Evolutionary conservation across 495 filamentous ascomycete genomes (phyloP).

Genomic region (Geopyxis carbonaria): DNA sequence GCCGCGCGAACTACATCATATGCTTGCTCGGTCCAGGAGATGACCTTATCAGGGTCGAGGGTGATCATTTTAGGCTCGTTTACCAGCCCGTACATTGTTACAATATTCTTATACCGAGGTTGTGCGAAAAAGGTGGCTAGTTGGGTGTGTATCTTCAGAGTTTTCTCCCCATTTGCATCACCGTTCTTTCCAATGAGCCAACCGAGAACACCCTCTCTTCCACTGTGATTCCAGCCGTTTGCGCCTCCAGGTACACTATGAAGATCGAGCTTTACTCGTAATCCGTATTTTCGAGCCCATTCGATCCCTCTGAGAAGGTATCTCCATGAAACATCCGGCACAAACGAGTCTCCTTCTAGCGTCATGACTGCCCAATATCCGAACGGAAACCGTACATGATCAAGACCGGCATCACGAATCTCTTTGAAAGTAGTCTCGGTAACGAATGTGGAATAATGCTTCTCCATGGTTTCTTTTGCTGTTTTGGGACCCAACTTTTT

Average conservation of each 20-base stretch:
- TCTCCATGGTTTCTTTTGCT: conserved; percentile 50
- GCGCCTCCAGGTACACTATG: conserved; percentile 74
- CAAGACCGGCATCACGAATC: conserved; percentile 75
- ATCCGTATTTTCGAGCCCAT: conserved; percentile 78
- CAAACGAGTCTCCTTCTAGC: conserved; percentile 75
- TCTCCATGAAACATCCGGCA: conserved; percentile 75
- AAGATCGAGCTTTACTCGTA: conserved; percentile 86
- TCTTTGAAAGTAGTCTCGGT: conserved; percentile 66
- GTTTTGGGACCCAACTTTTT: conserved; percentile 45
- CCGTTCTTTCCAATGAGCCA: conserved; percentile 67
- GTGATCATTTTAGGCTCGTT: conserved; percentile 74
- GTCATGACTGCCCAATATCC: conserved; percentile 88
- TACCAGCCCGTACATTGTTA: conserved; percentile 68
- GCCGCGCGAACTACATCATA: conserved; percentile 49
- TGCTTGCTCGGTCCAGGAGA: conserved; percentile 52
- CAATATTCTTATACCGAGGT: conserved; percentile 64
- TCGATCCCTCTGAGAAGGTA: conserved; percentile 90
- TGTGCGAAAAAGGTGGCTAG: conserved; percentile 74
- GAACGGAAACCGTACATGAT: conserved; percentile 89
- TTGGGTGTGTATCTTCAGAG: conserved; percentile 66
- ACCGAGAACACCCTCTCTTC: conserved; percentile 48
- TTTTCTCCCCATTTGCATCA: conserved; percentile 48
- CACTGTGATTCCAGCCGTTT: conserved; percentile 85
- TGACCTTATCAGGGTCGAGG: conserved; percentile 40
- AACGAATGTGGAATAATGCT: conserved; percentile 81